Percentiles rank a stretch among this genome's conserved stretches.
These are phyloP conservation scores for Trichoderma atroviride DNA, from an alignment of 2,329 filamentous ascomycete species.

Conservation along the genomic window DNA sequence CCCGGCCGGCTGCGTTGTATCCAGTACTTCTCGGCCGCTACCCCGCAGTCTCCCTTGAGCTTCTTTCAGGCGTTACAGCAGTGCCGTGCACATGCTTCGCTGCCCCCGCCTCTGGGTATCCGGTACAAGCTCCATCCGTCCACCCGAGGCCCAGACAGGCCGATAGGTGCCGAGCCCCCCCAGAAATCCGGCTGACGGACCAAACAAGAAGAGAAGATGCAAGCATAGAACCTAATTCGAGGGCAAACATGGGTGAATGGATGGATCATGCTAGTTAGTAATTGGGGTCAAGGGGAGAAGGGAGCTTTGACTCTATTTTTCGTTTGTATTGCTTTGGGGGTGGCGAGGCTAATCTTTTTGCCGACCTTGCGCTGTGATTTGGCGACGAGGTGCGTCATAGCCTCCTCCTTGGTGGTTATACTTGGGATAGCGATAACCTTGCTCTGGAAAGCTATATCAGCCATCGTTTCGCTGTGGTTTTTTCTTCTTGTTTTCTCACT, in stretches of 20 bases:
- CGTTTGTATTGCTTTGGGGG: background rate
- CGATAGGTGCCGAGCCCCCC: constrained; percentile 39
- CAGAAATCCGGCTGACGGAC: constrained; percentile 17
- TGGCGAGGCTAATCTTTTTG: constrained; percentile 23
- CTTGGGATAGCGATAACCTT: background rate
- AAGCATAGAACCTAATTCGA: background rate
- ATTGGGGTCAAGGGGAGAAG: background rate
- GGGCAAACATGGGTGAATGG: background rate
- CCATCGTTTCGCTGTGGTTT: background rate
- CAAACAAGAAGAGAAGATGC: background rate
- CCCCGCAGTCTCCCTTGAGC: constrained; percentile 16
- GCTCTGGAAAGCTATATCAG: constrained; percentile 17
- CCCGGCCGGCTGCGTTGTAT: background rate
- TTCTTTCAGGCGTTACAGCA: background rate
- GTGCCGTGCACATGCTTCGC: constrained; percentile 19
- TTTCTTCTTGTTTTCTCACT: background rate
- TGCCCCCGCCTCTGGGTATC: constrained; percentile 8
- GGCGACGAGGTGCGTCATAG: constrained; percentile 20
- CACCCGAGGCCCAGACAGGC: constrained; percentile 38
- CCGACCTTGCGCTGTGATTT: constrained; percentile 5
- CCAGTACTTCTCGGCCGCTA: constrained; percentile 12
- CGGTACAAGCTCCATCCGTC: constrained; percentile 33
- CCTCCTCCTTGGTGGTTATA: background rate
- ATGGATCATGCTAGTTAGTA: background rate
- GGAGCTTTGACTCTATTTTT: background rate